A percentile compares a stretch with the other conserved stretches of the same genome.
These are phyloP conservation scores for Lippia alba DNA, from an alignment of 305 asterid species.

Conservation along the genomic window DNA sequence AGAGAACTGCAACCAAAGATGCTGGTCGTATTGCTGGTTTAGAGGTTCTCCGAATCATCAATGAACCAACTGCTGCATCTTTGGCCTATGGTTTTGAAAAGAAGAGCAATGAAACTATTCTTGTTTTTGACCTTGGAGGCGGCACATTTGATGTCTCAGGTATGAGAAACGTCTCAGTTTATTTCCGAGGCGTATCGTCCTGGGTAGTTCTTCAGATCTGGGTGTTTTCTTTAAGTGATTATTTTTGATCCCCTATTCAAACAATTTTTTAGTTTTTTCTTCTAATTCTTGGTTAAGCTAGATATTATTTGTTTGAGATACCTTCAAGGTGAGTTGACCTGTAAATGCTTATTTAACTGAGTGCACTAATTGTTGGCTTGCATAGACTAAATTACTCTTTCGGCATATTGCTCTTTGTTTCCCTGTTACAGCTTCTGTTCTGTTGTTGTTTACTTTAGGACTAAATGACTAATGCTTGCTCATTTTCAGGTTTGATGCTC, in stretches of 20 bases:
- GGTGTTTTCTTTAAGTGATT: neutral
- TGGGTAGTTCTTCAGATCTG: neutral
- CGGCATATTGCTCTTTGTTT: too few relatives aligned
- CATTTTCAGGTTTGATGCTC: too few relatives aligned
- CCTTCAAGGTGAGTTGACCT: too few relatives aligned
- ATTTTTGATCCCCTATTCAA: neutral
- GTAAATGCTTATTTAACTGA: too few relatives aligned
- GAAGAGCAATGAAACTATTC: constrained; percentile 69
- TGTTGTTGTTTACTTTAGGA: too few relatives aligned
- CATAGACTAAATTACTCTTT: too few relatives aligned
- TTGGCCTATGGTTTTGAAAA: constrained; percentile 69
- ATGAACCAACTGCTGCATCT: constrained; percentile 76
- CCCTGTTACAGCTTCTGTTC: too few relatives aligned
- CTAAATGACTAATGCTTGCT: too few relatives aligned
- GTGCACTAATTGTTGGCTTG: neutral
- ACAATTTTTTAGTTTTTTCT: neutral
- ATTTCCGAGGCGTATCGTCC: neutral
- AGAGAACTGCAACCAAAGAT: constrained; percentile 74
- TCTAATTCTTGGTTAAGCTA: too few relatives aligned
- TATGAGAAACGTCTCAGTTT: constrained; percentile 30
- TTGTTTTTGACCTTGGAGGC: constrained; percentile 68
- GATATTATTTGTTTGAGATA: too few relatives aligned
- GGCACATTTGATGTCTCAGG: constrained; percentile 79
- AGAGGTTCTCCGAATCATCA: constrained; percentile 58
- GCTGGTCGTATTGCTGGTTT: constrained; percentile 68